A percentile compares a stretch with the other conserved stretches of the same genome.
These are phyloP conservation scores for Dipteronia dyeriana DNA, from an alignment of 345 rosid genomes.

Conservation along the genomic window DNA sequence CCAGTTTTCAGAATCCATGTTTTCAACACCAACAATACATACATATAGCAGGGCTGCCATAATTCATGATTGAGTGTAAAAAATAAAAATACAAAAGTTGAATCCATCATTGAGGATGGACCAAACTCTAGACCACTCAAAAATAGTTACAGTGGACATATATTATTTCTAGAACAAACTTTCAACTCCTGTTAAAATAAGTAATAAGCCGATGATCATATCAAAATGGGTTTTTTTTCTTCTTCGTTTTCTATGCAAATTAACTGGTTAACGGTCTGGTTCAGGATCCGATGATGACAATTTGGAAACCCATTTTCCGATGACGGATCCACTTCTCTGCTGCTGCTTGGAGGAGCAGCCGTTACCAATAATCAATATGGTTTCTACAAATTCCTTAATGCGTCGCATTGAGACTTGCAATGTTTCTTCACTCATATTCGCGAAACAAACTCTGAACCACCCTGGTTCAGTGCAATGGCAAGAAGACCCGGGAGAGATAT, in stretches of 20 bases:
- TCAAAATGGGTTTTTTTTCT: background rate
- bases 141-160: background rate
- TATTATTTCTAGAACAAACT: background rate
- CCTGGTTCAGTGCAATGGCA: constrained; percentile 91
- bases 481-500: constrained; percentile 81
- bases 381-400: constrained; percentile 37
- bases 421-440: constrained; percentile 56
- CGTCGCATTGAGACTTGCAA: constrained; percentile 54
- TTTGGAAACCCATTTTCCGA: constrained; percentile 46
- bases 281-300: constrained; percentile 31
- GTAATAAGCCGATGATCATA: background rate
- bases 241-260: background rate
- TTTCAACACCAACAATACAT: background rate
- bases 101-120: background rate
- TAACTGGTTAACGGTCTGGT: constrained; percentile 31
- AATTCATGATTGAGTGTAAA: background rate
- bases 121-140: background rate
- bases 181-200: background rate
- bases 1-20: background rate
- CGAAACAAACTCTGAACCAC: constrained; percentile 86
- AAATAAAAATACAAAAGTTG: background rate
- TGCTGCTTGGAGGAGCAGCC: background rate
- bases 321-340: constrained; percentile 25
- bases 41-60: background rate
- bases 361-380: background rate